Evolutionary conservation across 1,139 yeast genomes (phyloP).

Genomic region (Debaryomyces coudertii): DNA sequence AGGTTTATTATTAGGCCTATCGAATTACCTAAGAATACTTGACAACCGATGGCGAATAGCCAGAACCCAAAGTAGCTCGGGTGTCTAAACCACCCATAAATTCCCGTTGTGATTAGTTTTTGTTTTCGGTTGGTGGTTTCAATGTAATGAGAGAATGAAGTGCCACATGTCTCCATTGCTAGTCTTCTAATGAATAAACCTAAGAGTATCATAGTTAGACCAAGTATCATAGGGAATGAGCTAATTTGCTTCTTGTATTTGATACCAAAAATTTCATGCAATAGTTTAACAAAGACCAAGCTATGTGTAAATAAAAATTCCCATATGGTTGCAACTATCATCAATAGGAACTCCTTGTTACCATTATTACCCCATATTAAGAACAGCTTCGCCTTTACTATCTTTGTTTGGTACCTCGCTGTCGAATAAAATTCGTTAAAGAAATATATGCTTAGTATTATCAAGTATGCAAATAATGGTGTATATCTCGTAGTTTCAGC

Average conservation of each 20-base stretch:
- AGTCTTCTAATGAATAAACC: conserved; percentile 32
- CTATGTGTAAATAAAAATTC: conserved; percentile 22
- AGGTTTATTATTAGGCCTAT: conserved; percentile 23
- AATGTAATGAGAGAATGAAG: conserved; percentile 40
- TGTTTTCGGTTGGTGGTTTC: conserved; percentile 12
- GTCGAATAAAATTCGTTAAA: conserved; percentile 34
- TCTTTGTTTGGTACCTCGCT: conserved; percentile 29
- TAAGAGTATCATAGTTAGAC: conserved; percentile 18
- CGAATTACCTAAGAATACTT: conserved; percentile 31
- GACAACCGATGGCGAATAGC: conserved; percentile 39
- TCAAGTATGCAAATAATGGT: conserved; percentile 21
- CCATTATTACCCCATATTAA: conserved; percentile 43
- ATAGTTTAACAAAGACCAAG: background rate
- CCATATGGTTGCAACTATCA: conserved; percentile 30
- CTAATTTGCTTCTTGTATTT: background rate
- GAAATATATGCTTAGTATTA: conserved; percentile 31
- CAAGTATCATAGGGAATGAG: conserved; percentile 12
- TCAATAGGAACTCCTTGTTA: conserved; percentile 33
- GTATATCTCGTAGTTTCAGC: conserved; percentile 5
- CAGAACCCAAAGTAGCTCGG: conserved; percentile 51
- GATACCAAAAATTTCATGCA: conserved; percentile 1
- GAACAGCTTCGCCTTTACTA: conserved; percentile 34
- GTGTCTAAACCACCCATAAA: conserved; percentile 36
- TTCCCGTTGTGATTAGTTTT: conserved; percentile 35
- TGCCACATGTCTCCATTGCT: conserved; percentile 42